Conservation (phyloP, 2,329 filamentous ascomycete species). For the Colletotrichum sp. region DNA sequence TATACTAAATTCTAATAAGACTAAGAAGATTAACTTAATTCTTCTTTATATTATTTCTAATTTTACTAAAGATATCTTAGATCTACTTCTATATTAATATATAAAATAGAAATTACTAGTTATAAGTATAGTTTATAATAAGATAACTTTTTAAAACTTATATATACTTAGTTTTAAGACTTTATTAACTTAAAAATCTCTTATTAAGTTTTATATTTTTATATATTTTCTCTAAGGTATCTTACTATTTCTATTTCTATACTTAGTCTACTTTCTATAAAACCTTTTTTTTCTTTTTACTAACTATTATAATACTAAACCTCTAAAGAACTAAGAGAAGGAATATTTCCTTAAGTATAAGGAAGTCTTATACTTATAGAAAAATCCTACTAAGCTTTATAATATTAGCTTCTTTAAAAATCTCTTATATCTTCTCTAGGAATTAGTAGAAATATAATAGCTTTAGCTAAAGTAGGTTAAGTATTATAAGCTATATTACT, state of each 20-base stretch:
- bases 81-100: not conserved
- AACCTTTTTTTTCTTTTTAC: accelerated
- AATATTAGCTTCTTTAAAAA: not conserved
- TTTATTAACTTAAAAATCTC: too few species aligned
- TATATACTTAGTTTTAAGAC: not conserved
- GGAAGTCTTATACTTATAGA: not conserved
- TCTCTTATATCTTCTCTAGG: not conserved
- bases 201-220: not conserved
- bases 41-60: not conserved
- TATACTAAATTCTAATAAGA: not conserved
- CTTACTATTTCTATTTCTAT: not conserved
- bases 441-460: not conserved
- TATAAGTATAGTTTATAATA: not conserved
- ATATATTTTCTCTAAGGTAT: not conserved
- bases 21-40: not conserved
- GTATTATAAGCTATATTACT: not conserved
- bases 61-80: not conserved
- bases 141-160: not conserved
- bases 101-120: not conserved
- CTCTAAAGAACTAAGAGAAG: not conserved
- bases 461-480: not conserved
- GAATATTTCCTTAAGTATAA: not conserved
- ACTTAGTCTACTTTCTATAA: not conserved
- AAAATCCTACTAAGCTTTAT: not conserved
- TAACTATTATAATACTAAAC: not conserved